Conservation (phyloP, 164 flowering plant genomes). For the Nymphaea thermarum region DNA sequence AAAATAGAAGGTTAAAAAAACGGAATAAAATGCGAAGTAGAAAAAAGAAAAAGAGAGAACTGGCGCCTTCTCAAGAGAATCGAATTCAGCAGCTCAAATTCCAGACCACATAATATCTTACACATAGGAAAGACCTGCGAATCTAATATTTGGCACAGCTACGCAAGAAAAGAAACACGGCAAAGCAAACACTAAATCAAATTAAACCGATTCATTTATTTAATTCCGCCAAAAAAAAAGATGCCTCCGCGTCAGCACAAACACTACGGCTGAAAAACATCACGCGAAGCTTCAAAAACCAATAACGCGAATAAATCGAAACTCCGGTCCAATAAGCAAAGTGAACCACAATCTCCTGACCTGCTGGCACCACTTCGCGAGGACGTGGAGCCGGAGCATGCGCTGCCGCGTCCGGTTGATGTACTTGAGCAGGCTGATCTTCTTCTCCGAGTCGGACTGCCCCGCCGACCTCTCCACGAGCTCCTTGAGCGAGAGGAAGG, state of each 20-base stretch:
- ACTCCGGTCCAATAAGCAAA: background rate
- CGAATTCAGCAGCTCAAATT: too few relatives aligned
- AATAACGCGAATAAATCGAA: background rate
- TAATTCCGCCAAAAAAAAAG: background rate
- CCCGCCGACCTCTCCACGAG: conserved; percentile 63
- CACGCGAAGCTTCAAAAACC: background rate
- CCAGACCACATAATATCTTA: too few relatives aligned
- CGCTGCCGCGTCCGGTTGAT: conserved; percentile 87
- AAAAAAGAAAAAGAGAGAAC: too few relatives aligned
- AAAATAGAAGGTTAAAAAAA: too few relatives aligned
- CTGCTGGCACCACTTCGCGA: conserved; percentile 96
- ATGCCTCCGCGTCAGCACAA: background rate
- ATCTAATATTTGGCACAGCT: too few relatives aligned
- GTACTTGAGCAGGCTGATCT: conserved; percentile 70
- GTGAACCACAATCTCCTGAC: conserved; percentile 16
- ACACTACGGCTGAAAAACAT: background rate
- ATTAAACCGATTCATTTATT: too few relatives aligned
- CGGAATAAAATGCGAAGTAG: too few relatives aligned
- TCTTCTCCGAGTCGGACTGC: conserved; percentile 72
- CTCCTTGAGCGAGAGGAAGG: conserved; percentile 65
- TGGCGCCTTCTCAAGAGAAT: too few relatives aligned
- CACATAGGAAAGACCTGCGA: too few relatives aligned
- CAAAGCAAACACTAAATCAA: too few relatives aligned
- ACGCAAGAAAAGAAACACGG: too few relatives aligned
- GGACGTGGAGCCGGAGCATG: conserved; percentile 87